These are phyloP conservation scores for Penicillium cataractarum DNA, from an alignment of 495 filamentous ascomycete genomes.

Conservation along the genomic window DNA sequence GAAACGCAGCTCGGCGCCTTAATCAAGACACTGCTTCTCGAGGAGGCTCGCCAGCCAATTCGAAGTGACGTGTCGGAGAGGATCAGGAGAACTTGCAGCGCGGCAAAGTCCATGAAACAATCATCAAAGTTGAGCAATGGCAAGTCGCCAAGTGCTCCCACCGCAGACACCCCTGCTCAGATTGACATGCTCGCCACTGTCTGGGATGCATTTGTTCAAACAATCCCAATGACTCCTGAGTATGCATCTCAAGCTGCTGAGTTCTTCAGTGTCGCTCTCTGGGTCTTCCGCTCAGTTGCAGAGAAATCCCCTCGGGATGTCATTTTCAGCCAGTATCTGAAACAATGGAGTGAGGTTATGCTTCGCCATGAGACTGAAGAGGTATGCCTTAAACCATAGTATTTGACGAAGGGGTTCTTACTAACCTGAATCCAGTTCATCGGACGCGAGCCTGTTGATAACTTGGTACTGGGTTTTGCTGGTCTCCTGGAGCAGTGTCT, in stretches of 20 bases:
- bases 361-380: slow-evolving; percentile 56
- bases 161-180: slow-evolving; percentile 29
- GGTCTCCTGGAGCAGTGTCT: slow-evolving; percentile 53
- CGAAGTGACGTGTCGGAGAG: slow-evolving; percentile 43
- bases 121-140: slow-evolving; percentile 11
- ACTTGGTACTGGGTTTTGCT: slow-evolving; percentile 51
- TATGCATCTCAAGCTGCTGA: slow-evolving; percentile 54
- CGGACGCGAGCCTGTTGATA: slow-evolving; percentile 53
- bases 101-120: slow-evolving; percentile 34
- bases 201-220: slow-evolving; percentile 55
- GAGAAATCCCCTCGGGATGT: slow-evolving; percentile 53
- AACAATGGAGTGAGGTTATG: slow-evolving; percentile 58
- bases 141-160: background rate
- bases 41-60: slow-evolving; percentile 37
- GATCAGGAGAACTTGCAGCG: slow-evolving; percentile 37
- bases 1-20: slow-evolving; percentile 47
- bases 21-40: slow-evolving; percentile 38
- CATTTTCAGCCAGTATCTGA: slow-evolving; percentile 53
- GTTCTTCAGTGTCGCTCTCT: slow-evolving; percentile 56
- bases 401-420: background rate
- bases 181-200: slow-evolving; percentile 51
- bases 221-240: slow-evolving; percentile 49
- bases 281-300: slow-evolving; percentile 58
- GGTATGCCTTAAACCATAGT: slow-evolving; percentile 25
- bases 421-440: slow-evolving; percentile 43